Conservation (phyloP, 2,329 filamentous ascomycete genomes). For the Davidsoniella virescens region DNA sequence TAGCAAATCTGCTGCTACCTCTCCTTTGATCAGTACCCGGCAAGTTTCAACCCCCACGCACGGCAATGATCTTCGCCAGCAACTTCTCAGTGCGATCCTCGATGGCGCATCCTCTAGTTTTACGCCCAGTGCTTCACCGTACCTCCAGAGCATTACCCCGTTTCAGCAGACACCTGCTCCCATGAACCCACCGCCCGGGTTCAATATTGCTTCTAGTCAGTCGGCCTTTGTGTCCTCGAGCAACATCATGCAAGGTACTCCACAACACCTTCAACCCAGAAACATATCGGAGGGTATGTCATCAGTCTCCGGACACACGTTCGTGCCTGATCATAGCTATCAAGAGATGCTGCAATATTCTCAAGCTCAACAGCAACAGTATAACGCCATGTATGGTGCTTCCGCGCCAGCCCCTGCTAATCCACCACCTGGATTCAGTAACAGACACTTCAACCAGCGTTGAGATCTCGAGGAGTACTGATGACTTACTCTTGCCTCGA, state of each 20-base stretch:
- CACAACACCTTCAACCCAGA: conserved; percentile 5
- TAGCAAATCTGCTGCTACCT: neutral
- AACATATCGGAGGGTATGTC: neutral
- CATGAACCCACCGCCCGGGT: conserved; percentile 4
- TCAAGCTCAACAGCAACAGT: neutral
- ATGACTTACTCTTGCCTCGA: too few species aligned
- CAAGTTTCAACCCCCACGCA: conserved; percentile 1
- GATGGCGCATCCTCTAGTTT: conserved; percentile 3
- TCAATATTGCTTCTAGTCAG: neutral
- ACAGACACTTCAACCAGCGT: conserved; percentile 1
- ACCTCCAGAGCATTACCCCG: conserved; percentile 7
- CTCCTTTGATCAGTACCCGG: conserved; percentile 3
- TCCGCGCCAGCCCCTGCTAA: neutral
- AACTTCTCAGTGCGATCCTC: conserved; percentile 4
- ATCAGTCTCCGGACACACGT: too few species aligned
- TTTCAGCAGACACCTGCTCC: conserved; percentile 1
- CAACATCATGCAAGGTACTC: conserved; percentile 1
- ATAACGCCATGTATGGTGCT: neutral
- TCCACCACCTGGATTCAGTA: conserved; percentile 4
- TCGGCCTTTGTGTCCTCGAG: neutral
- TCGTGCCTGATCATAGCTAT: too few species aligned
- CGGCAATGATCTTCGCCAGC: conserved; percentile 4
- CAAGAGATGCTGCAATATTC: neutral
- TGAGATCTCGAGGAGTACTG: neutral
- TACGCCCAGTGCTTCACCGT: conserved; percentile 1